These are phyloP conservation scores for Linnemannia exigua DNA, from an alignment of 192 early-diverging fungal species.

Conservation along the genomic window DNA sequence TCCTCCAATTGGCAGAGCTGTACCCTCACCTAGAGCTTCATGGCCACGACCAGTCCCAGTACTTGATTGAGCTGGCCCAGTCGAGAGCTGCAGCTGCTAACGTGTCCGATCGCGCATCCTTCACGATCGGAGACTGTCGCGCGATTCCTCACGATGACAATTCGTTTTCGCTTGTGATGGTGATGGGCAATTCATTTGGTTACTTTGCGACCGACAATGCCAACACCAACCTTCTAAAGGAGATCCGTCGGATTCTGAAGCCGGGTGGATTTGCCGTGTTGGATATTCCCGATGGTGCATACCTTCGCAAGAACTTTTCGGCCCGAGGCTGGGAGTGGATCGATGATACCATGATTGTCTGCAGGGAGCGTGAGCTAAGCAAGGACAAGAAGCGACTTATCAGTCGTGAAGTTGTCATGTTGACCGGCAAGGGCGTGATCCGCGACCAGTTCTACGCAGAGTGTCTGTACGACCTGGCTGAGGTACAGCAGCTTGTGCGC, in stretches of 20 bases:
- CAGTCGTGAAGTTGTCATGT: constrained; percentile 70
- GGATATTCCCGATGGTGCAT: constrained; percentile 73
- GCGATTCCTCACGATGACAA: constrained; percentile 65
- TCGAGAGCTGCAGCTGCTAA: constrained; percentile 56
- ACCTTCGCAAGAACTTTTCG: constrained; percentile 67
- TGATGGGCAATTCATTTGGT: constrained; percentile 79
- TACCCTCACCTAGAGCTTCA: constrained; percentile 67
- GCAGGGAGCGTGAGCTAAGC: constrained; percentile 71
- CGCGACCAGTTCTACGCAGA: constrained; percentile 79
- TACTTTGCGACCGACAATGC: constrained; percentile 72
- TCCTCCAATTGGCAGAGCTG: constrained; percentile 62
- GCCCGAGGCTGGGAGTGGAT: constrained; percentile 76
- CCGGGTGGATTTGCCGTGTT: constrained; percentile 69
- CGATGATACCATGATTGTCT: constrained; percentile 74
- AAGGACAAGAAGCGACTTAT: constrained; percentile 65
- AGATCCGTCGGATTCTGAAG: constrained; percentile 63
- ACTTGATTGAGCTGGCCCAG: constrained; percentile 66
- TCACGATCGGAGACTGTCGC: constrained; percentile 76
- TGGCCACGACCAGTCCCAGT: constrained; percentile 76
- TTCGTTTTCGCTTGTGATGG: constrained; percentile 66
- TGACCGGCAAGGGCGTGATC: constrained; percentile 66
- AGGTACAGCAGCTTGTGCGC: constrained; percentile 58
- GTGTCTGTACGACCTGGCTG: constrained; percentile 64
- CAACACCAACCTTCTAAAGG: constrained; percentile 61
- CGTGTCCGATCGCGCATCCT: constrained; percentile 39